Evolutionary conservation across 441 rosid species (phyloP).

Genomic region (Biscutella auriculata): DNA sequence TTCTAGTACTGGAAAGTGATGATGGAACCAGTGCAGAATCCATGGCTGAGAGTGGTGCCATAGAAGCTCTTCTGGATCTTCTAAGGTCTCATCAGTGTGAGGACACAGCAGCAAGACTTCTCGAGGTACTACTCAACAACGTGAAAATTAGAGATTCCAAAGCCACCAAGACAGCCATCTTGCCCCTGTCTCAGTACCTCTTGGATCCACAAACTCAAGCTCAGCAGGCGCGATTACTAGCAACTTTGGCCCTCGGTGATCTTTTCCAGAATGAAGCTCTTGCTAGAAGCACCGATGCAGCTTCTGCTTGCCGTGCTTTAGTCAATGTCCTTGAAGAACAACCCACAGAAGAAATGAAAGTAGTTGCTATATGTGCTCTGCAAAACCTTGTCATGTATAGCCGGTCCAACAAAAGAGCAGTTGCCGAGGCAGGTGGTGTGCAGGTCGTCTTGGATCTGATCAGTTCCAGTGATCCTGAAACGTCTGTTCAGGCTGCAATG

Average conservation of each 20-base stretch:
- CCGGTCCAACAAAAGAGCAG: slow-evolving; percentile 95
- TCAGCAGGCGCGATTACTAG: slow-evolving; percentile 89
- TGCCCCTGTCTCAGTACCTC: slow-evolving; percentile 92
- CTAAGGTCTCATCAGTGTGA: slow-evolving; percentile 93
- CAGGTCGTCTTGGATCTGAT: slow-evolving; percentile 95
- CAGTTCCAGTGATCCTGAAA: slow-evolving; percentile 94
- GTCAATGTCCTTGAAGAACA: slow-evolving; percentile 98
- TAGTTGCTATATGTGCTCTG: slow-evolving; percentile 95
- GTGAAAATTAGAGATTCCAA: slow-evolving; percentile 95
- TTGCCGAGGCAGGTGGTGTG: slow-evolving; percentile 99
- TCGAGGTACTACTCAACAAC: slow-evolving; percentile 90
- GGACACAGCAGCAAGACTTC: slow-evolving; percentile 93
- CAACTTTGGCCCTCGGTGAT: slow-evolving; percentile 96
- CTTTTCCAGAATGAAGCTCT: slow-evolving; percentile 94
- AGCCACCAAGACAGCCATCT: slow-evolving; percentile 79
- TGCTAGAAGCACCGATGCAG: slow-evolving; percentile 92
- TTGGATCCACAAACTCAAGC: slow-evolving; percentile 99
- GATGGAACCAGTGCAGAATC: slow-evolving; percentile 98
- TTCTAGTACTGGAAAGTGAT: slow-evolving; percentile 93
- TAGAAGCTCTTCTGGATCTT: slow-evolving; percentile 97
- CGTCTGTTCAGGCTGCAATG: slow-evolving; percentile 98
- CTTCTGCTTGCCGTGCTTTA: slow-evolving; percentile 94
- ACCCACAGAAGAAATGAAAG: slow-evolving; percentile 99
- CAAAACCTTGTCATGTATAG: slow-evolving; percentile 98
- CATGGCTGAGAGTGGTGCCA: slow-evolving; percentile 99